phyloP scores from a whole-genome alignment of 2,329 filamentous ascomycete species.

The Sporothrix inflata region DNA sequence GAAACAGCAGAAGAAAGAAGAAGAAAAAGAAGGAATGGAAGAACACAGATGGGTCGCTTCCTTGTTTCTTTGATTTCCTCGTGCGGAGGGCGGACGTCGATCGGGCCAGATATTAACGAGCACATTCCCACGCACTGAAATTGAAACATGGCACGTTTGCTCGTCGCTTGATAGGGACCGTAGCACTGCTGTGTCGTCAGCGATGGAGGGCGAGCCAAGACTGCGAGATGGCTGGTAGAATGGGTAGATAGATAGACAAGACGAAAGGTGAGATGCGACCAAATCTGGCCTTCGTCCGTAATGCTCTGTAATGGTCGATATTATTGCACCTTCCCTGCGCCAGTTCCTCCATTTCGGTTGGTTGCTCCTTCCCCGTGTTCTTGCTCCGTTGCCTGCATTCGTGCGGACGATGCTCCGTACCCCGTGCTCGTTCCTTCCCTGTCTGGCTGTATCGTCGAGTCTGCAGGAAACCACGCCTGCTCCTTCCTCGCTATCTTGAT shows the following conservation, averaged over 20 bases:
- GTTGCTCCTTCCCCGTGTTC: slow-evolving; percentile 15
- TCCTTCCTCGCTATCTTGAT: neutral
- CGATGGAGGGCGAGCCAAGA: neutral
- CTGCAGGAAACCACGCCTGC: neutral
- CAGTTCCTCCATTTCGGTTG: neutral
- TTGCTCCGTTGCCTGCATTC: neutral
- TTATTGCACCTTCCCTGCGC: slow-evolving; percentile 14
- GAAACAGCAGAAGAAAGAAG: neutral
- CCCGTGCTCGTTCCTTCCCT: neutral
- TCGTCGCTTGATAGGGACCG: slow-evolving; percentile 1
- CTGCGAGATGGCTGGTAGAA: slow-evolving; percentile 3
- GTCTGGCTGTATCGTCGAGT: neutral
- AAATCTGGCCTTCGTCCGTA: neutral
- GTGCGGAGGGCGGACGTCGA: neutral
- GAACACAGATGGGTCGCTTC: neutral
- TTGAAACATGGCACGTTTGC: slow-evolving; percentile 27
- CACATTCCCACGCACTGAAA: slow-evolving; percentile 20
- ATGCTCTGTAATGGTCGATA: neutral
- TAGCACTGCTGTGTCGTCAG: slow-evolving; percentile 4
- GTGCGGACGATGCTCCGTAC: neutral
- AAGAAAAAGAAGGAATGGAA: neutral
- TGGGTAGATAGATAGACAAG: too few species aligned
- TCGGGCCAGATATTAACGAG: neutral
- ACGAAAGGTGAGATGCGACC: neutral
- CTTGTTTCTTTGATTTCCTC: neutral